Base-by-base conservation (phyloP, 306 rosid species). In the Cucurbita argyrosperma region DNA sequence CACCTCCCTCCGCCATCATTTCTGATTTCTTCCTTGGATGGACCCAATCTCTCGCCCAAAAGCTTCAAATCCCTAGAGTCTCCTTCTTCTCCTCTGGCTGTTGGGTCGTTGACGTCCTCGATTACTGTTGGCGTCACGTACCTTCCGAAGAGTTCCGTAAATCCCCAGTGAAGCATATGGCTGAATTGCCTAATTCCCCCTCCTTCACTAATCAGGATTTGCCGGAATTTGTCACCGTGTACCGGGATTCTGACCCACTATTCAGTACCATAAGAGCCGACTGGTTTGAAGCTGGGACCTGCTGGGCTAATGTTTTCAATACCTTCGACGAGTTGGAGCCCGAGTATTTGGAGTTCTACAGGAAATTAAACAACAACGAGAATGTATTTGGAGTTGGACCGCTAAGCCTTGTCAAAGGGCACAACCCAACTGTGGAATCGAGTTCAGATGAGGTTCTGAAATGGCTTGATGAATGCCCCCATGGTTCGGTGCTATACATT, bases 401-500 rank as follows among this genome's bases (percentile, higher is more conserved):
- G 4, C 55, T 87, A 57, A 80, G 61, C 21, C 77, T 77, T 5
- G 15, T 54, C n/a, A 4, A 49, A 11, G 15, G 16, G 6, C 52
- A 49, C 15, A 71, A 50, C 2, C 38, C 55, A 1, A 13, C 18
- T 3, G 7, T 16, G 3, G 74, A 45, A 4, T 45, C n/a, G 7
- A 67, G 8, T 4, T 65, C 76, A 3, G 63, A 51, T 51, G 18
- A 78, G 0, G 70, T 81, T 1, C 15, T 78, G 2, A 4, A 4
- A 5, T 90, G 90, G 94, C 90, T 90, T 0, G 90, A 90, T 6
- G 77, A 40, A 56, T 77, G 85, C 11, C 79, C 83, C 0, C 88
- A 86, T 0, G 89, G 82, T 1, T 90, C 94, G 0, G 96, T 87
- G 38, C 39, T 90, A 11, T 88, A 87, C 3, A 86, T 90, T 16